Percentiles rank a stretch among this genome's conserved stretches.
phyloP scores from a whole-genome alignment of 805 yeast species.

The Candida tallmaniae region DNA sequence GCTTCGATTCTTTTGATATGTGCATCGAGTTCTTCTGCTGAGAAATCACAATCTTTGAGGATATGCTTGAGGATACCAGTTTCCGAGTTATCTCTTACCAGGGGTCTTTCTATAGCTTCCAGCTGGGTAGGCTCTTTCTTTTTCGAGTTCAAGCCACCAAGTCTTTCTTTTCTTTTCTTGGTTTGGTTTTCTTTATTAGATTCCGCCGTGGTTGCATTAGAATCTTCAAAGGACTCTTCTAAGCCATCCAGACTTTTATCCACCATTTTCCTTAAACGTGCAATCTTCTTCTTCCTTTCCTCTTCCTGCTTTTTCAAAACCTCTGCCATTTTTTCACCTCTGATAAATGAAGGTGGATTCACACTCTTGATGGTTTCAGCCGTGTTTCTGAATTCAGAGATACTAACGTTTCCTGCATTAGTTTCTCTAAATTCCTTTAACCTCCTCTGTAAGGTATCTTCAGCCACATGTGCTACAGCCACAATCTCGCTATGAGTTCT shows the following conservation, averaged over 20 bases:
- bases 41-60: constrained; percentile 26
- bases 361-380: constrained; percentile 40
- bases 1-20: constrained; percentile 16
- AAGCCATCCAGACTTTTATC: constrained; percentile 13
- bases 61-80: constrained; percentile 10
- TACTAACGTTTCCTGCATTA: constrained; percentile 65
- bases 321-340: constrained; percentile 32
- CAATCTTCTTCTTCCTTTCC: constrained; percentile 3
- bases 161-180: not conserved
- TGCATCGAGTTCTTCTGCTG: constrained; percentile 18
- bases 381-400: constrained; percentile 62
- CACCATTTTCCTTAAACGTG: not conserved
- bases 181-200: not conserved
- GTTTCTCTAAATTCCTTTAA: constrained; percentile 84
- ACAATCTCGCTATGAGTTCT: constrained; percentile 92
- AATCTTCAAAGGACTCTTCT: not conserved
- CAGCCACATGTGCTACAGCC: constrained; percentile 92
- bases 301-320: constrained; percentile 1
- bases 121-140: not conserved
- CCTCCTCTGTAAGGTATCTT: constrained; percentile 86
- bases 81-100: not conserved
- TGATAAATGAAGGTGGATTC: constrained; percentile 79
- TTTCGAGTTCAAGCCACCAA: not conserved
- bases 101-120: not conserved
- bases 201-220: not conserved